Conservation (phyloP, 306 rosid genomes). For the Gynostemma pentaphyllum region DNA sequence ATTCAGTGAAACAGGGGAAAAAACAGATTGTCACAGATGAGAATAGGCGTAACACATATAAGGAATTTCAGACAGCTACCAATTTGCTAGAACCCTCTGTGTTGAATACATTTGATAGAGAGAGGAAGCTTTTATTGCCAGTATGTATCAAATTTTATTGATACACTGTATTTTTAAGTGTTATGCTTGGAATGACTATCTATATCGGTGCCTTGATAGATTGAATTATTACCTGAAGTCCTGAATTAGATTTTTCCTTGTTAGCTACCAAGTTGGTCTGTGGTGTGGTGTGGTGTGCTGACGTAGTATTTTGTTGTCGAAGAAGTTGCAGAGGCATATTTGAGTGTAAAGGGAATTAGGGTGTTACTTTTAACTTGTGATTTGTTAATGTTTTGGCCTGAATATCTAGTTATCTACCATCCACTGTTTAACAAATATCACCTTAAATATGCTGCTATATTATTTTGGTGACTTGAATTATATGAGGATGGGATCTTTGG, state of each 20-base stretch:
- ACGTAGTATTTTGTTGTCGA: background rate
- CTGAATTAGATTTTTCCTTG: background rate
- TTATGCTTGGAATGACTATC: background rate
- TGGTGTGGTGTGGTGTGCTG: background rate
- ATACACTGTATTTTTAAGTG: background rate
- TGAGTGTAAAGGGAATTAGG: background rate
- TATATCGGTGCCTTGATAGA: background rate
- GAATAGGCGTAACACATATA: constrained; percentile 44
- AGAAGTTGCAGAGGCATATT: background rate
- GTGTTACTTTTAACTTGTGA: background rate
- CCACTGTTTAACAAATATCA: background rate
- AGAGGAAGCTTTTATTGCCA: constrained; percentile 41
- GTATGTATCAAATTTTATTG: constrained; percentile 27
- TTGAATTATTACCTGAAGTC: background rate
- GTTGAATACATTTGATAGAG: constrained; percentile 41
- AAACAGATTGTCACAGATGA: constrained; percentile 38
- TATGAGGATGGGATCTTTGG: constrained; percentile 5
- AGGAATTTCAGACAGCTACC: constrained; percentile 21
- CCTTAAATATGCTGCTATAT: background rate
- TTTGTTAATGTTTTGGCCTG: background rate
- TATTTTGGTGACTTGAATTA: background rate
- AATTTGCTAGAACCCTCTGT: constrained; percentile 35
- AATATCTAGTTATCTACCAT: background rate
- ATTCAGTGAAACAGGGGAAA: constrained; percentile 28
- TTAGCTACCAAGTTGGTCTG: background rate